Evolutionary conservation across 345 rosid species (phyloP).

Genomic region (Anastatica hierochuntica): DNA sequence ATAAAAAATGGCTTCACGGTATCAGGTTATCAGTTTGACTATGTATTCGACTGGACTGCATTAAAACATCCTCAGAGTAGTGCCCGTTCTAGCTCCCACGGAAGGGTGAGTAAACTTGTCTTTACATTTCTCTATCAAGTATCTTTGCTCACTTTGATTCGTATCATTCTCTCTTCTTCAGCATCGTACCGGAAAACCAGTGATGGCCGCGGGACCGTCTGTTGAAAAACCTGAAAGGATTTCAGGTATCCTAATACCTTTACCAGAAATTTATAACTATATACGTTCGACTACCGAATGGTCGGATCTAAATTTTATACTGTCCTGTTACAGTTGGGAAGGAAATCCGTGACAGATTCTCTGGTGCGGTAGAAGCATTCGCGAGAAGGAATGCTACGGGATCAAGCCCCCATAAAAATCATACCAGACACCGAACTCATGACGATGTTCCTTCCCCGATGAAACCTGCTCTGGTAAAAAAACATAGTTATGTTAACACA

Average conservation of each 20-base stretch:
- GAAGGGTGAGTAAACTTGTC: constrained; percentile 38
- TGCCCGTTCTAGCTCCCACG: constrained; percentile 60
- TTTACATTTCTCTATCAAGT: neutral
- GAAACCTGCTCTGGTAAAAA: constrained; percentile 42
- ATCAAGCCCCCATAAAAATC: constrained; percentile 40
- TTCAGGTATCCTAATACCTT: constrained; percentile 31
- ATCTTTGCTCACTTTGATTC: neutral
- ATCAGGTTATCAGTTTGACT: constrained; percentile 75
- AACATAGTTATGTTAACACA: neutral
- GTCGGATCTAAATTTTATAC: neutral
- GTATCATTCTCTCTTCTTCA: constrained; percentile 17
- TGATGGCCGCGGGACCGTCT: constrained; percentile 37
- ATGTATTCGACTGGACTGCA: constrained; percentile 81
- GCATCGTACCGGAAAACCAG: constrained; percentile 47
- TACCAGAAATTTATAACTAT: neutral
- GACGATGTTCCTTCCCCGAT: constrained; percentile 45
- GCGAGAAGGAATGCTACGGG: constrained; percentile 48
- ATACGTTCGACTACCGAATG: neutral
- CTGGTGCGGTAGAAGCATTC: constrained; percentile 73
- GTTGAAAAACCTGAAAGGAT: constrained; percentile 53
- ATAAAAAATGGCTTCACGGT: neutral
- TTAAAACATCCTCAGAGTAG: constrained; percentile 73
- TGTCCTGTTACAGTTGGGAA: constrained; percentile 45
- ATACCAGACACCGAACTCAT: constrained; percentile 36
- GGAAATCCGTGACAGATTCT: constrained; percentile 58